Conservation (phyloP, 352 stramenopile species). For the Globisporangium barbulae region DNA sequence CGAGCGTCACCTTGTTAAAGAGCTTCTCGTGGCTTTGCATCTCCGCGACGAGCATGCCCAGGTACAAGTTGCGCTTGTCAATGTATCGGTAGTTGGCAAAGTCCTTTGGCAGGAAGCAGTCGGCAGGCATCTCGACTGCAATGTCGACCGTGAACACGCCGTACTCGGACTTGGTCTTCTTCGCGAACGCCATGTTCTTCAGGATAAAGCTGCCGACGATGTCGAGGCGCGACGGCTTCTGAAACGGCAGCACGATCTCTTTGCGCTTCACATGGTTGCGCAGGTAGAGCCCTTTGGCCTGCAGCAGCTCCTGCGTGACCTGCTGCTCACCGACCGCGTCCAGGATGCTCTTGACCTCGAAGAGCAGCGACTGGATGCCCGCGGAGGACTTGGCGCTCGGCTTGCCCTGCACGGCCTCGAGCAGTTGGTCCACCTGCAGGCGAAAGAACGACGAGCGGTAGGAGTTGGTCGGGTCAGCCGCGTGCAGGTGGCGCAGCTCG, state of each 20-base stretch:
- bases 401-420: conserved; percentile 62
- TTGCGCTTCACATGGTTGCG: conserved; percentile 81
- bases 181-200: conserved; percentile 68
- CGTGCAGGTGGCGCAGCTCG: conserved; percentile 75
- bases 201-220: conserved; percentile 88
- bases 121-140: conserved; percentile 73
- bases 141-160: conserved; percentile 71
- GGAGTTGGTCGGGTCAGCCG: conserved; percentile 68
- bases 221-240: conserved; percentile 67
- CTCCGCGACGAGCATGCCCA: conserved; percentile 65
- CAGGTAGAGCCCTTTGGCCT: conserved; percentile 49
- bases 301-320: conserved; percentile 69
- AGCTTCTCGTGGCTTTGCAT: conserved; percentile 42
- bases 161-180: conserved; percentile 50
- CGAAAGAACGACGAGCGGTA: conserved; percentile 84
- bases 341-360: conserved; percentile 75
- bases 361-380: conserved; percentile 69
- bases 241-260: conserved; percentile 85
- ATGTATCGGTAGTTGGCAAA: conserved; percentile 89
- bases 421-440: conserved; percentile 84
- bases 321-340: conserved; percentile 63
- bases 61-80: conserved; percentile 88
- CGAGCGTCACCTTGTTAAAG: conserved; percentile 53
- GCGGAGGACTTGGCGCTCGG: conserved; percentile 41
- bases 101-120: conserved; percentile 87